Evolutionary conservation across 2,329 filamentous ascomycete species (phyloP), one percentile per base, ranked within the genome.

Genomic region (Gaeumannomyces sp.): DNA sequence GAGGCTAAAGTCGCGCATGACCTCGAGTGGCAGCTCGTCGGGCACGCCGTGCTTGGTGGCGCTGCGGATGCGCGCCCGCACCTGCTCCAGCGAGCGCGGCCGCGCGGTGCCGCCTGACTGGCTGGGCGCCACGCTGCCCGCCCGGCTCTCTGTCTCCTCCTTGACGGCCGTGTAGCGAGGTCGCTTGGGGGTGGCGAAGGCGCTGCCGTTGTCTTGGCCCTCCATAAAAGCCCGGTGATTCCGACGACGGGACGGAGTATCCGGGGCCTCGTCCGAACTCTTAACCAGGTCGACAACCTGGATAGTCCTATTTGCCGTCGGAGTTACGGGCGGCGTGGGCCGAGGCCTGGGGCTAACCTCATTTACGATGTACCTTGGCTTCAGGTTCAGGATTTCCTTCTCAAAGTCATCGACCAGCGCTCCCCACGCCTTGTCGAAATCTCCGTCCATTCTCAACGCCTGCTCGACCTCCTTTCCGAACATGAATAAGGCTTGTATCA

Each of bases 21-120:
- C 86, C 53, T 85, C 83, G 0, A 84, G 81, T 0, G 87, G 83
- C 0, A 86, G 82, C 0, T 86, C 79, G 8, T 83, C 81, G 0
- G 85, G 86, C 68, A 87, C 79, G 0, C 87, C 86, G 0, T 85
- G 81, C 25, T 79, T 79, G 31, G 82, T 83, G 16, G 84, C 84
- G 4, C 78, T 75, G 25, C 77, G 74, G 19, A 89, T 87, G 14
- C 86, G 80, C 0, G 78, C 73, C 0, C 82, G 80, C 1, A 91
- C 84, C 53, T 82, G 76, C 4, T 74, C 73, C 2, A 87, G 75
- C 22, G 45, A n/a, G 4, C 45, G 45, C 7, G 22, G 19, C 45
- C 45, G 45, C 13, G 7, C 6, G 3, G 38, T 5, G 2, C 19
- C 6, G 7, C 19, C 45, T 22, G 45, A 22, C 45, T 57, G 63